phyloP scores from a whole-genome alignment of 176 grass and related monocot species.

The Dendrocalamus sinicus region DNA sequence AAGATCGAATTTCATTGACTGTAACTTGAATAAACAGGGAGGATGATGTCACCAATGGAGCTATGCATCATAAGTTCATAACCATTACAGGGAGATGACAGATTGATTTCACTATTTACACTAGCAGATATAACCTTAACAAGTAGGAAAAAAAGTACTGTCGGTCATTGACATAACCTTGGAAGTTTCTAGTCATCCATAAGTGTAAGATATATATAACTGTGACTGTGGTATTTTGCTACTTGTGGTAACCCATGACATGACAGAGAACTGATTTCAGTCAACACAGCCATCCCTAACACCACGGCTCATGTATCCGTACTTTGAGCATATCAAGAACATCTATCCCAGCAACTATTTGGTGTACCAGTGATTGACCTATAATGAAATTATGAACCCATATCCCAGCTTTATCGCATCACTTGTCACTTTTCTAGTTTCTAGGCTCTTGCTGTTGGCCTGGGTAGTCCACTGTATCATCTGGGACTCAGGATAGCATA shows the following conservation, averaged over 20 bases:
- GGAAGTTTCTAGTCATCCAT: not conserved
- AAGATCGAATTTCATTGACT: not conserved
- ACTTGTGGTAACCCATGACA: not conserved
- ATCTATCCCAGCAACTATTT: not conserved
- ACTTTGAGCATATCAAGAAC: not conserved
- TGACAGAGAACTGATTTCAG: not conserved
- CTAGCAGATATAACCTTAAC: not conserved
- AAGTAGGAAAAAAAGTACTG: not conserved
- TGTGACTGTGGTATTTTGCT: not conserved
- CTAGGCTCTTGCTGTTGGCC: not conserved
- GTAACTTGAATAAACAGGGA: not conserved
- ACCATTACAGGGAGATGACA: not conserved
- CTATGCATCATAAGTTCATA: not conserved
- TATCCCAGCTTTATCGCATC: not conserved
- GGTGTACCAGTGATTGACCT: not conserved
- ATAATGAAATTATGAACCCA: not conserved
- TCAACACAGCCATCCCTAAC: not conserved
- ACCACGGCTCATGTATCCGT: not conserved
- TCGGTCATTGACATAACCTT: not conserved
- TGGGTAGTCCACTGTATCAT: not conserved
- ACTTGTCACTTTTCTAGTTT: not conserved
- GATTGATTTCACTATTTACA: slow-evolving; percentile 7
- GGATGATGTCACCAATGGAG: not conserved
- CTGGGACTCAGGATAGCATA: not conserved
- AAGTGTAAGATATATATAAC: not conserved